A percentile compares a stretch with the other conserved stretches of the same genome.
Evolutionary conservation across 225 moss, liverwort and hornwort genomes (phyloP).

Genomic region (Marchantia paleacea): DNA sequence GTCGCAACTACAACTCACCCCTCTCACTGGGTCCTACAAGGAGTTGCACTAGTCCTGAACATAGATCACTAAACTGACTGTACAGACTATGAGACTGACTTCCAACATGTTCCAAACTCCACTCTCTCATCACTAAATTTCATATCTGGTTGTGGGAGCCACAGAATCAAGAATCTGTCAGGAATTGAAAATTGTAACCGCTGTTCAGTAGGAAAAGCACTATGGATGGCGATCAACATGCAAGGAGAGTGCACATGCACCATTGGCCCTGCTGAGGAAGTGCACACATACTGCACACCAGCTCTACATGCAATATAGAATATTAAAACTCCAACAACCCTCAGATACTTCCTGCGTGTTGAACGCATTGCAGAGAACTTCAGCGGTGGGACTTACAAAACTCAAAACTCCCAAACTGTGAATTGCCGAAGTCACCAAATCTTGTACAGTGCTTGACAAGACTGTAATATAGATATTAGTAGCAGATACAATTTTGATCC

Average conservation of each 20-base stretch:
- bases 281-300: too few species aligned
- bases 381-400: too few species aligned
- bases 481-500: not conserved
- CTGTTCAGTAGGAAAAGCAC: too few species aligned
- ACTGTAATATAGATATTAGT: not conserved
- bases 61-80: slow-evolving; percentile 51
- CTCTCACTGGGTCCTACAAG: slow-evolving; percentile 88
- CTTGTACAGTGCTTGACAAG: too few species aligned
- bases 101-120: not conserved
- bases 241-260: not conserved
- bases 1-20: slow-evolving; percentile 77
- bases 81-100: not conserved
- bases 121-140: not conserved
- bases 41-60: slow-evolving; percentile 82
- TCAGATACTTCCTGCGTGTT: too few species aligned
- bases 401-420: too few species aligned
- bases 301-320: too few species aligned
- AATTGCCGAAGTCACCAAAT: too few species aligned
- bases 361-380: too few species aligned
- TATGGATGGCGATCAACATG: not conserved
- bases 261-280: too few species aligned
- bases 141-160: not conserved
- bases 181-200: not conserved
- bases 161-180: not conserved
- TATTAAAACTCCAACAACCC: too few species aligned